Conservation (phyloP, 306 rosid genomes). For the Cucurbita ficifolia region DNA sequence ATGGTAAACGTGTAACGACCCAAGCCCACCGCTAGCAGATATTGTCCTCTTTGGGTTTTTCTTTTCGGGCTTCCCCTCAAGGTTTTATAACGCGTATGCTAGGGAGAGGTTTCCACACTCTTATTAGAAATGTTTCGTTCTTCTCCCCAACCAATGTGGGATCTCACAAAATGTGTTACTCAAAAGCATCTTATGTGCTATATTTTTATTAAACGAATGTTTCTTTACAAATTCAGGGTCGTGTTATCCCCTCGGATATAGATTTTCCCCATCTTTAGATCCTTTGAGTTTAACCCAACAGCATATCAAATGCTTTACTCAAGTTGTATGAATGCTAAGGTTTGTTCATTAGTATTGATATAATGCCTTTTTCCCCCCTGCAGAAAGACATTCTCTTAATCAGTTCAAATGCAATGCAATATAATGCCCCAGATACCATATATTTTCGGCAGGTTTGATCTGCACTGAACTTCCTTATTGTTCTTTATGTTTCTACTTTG, state of each 20-base stretch:
- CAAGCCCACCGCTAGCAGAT: too few relatives aligned
- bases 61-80: too few relatives aligned
- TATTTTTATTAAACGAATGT: neutral
- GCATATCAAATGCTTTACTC: neutral
- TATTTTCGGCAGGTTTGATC: conserved; percentile 55
- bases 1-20: neutral
- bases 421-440: conserved; percentile 56
- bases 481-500: neutral
- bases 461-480: neutral
- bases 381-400: conserved; percentile 52
- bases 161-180: neutral
- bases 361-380: conserved; percentile 1
- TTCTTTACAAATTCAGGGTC: neutral
- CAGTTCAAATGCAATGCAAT: conserved; percentile 65
- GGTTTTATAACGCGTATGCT: too few relatives aligned
- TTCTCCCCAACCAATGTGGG: too few relatives aligned
- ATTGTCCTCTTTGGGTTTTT: too few relatives aligned
- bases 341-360: conserved; percentile 3
- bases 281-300: neutral
- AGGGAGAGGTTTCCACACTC: too few relatives aligned
- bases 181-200: neutral
- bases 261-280: neutral
- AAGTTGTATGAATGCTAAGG: neutral
- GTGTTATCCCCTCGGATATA: neutral
- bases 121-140: too few relatives aligned